Conservation (phyloP, 306 rosid species). For the Hippophae gyantsensis region DNA sequence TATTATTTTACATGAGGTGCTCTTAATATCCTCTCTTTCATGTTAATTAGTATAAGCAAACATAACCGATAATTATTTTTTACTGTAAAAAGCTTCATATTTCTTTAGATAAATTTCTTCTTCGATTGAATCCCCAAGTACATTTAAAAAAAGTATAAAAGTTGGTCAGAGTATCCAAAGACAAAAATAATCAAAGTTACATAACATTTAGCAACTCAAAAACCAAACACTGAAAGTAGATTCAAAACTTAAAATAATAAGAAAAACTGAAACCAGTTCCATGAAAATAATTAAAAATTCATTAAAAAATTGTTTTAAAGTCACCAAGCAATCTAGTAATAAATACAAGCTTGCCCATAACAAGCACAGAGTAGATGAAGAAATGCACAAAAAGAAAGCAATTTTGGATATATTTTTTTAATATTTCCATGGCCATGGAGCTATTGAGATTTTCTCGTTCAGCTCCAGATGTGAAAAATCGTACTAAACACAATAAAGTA, state of each 20-base stretch:
- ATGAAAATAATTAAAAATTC: not conserved
- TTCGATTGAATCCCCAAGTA: too few relatives aligned
- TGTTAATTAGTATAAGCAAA: too few relatives aligned
- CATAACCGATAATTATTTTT: too few relatives aligned
- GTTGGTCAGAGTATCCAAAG: conserved; percentile 51
- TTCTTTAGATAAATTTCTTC: too few relatives aligned
- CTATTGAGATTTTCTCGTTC: conserved; percentile 33
- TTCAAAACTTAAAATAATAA: conserved; percentile 12
- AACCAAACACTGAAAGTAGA: not conserved
- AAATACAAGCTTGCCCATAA: conserved; percentile 13
- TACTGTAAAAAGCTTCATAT: too few relatives aligned
- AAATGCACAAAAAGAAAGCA: not conserved
- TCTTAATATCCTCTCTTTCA: too few relatives aligned
- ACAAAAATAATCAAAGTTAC: conserved; percentile 8
- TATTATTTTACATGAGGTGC: too few relatives aligned
- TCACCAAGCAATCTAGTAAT: conserved; percentile 1
- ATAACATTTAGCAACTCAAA: not conserved
- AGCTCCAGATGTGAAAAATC: conserved; percentile 15
- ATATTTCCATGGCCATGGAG: conserved; percentile 6
- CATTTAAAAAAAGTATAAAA: not conserved
- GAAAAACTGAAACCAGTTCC: conserved; percentile 1
- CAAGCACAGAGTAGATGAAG: conserved; percentile 6
- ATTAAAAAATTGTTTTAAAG: not conserved
- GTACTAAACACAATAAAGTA: not conserved
- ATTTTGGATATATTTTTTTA: not conserved